Percentiles rank a stretch among this genome's conserved stretches.
These are phyloP conservation scores for Rubia balearica DNA, from an alignment of 305 asterid species.

Conservation along the genomic window DNA sequence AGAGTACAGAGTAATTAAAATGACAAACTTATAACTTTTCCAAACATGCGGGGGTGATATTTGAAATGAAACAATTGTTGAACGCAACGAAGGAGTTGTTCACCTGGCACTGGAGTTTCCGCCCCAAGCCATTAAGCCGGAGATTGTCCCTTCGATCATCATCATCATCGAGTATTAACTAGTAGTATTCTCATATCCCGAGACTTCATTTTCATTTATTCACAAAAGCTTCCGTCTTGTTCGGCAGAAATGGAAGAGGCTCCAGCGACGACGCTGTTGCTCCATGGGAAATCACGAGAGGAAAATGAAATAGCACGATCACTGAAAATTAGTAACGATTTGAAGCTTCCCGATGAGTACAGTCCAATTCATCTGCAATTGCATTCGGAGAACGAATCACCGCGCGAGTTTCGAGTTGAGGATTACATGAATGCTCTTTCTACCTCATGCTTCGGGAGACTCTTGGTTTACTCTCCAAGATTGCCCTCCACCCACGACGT, in stretches of 20 bases:
- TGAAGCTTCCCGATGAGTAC: constrained; percentile 46
- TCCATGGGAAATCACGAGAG: constrained; percentile 54
- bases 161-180: background rate
- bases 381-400: constrained; percentile 40
- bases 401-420: constrained; percentile 31
- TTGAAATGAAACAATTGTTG: background rate
- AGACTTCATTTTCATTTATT: background rate
- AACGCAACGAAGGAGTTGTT: background rate
- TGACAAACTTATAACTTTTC: too few species aligned
- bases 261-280: constrained; percentile 35
- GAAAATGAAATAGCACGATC: constrained; percentile 53
- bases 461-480: constrained; percentile 63
- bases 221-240: background rate
- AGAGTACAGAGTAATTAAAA: too few species aligned
- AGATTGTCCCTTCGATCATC: background rate
- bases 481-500: constrained; percentile 79
- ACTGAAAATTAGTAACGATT: constrained; percentile 35
- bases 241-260: constrained; percentile 42
- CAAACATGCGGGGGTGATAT: too few species aligned
- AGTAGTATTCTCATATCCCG: background rate
- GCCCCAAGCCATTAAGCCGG: background rate
- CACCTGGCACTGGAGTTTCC: background rate
- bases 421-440: constrained; percentile 48
- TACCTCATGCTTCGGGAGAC: constrained; percentile 52
- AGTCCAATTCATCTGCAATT: constrained; percentile 33